Base-by-base conservation (phyloP, 108 stramenopile genomes). In the Epithemia pelagica region DNA sequence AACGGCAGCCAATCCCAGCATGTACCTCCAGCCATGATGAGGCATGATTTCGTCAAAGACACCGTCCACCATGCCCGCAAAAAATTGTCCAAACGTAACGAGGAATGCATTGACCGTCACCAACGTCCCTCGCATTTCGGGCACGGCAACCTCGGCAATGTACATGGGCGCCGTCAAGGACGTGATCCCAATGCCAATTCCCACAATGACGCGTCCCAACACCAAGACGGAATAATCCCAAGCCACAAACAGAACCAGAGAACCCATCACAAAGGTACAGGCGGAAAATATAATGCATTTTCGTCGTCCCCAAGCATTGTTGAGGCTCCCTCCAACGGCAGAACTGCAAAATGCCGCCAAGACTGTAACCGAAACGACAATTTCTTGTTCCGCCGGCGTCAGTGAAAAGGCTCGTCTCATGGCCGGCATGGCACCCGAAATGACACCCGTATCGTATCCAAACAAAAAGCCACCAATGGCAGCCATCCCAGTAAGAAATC, bases 21-120 rank as follows among this genome's bases (percentile, higher is more conserved):
- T 95, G 56, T 65, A 89, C 31, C 93, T 61, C 93, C 93, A 95
- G 27, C 90, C 90, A 28, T 56, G 71, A 2, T 61, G 59, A 0
- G 75, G 77, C 29, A 78, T 64, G 29, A 69, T 62, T 31, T 67
- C 60, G 59, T 81, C 67, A 26, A 84, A 76, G 23, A 75, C 25
- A 0, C 88, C 90, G 62, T 92, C 88, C 1, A 91, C 82, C 75
- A 92, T 82, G 0, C 94, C 90, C 2, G 91, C 88, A 46, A 67
- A 66, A 59, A 92, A 89, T 75, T 92, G 91, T 28, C 94, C 94
- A 52, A 78, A 66, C 10, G 84, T 79, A 57, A 95, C 78, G 65
- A 85, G 68, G 5, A 95, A 65, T 0, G 77, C 83, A 65, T 91
- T 92, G 58, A 89, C 69, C 0, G 88, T 91, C 2, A 95, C 90